These are phyloP conservation scores for Acidomyces sp. DNA, from an alignment of 495 filamentous ascomycete genomes.

Conservation along the genomic window DNA sequence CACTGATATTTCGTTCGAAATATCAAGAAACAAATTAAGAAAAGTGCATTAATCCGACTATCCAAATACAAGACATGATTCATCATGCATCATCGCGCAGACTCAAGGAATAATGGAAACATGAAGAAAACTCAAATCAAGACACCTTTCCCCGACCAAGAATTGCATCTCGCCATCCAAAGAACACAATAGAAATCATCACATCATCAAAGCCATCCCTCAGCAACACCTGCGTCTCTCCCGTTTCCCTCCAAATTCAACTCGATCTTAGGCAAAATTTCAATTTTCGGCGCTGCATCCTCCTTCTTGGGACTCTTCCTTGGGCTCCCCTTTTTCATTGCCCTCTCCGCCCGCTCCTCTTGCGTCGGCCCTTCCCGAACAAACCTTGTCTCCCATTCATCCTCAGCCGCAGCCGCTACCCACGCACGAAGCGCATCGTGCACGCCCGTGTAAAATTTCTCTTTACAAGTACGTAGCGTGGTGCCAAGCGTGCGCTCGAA, in stretches of 20 bases:
- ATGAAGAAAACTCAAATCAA: too few species aligned
- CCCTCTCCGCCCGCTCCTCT: slow-evolving; percentile 24
- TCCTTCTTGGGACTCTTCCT: slow-evolving; percentile 38
- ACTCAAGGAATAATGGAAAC: too few species aligned
- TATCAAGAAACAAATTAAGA: too few species aligned
- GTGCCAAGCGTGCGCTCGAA: slow-evolving; percentile 85
- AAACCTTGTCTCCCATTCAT: slow-evolving; percentile 68
- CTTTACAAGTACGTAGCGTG: slow-evolving; percentile 81
- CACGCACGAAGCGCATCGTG: slow-evolving; percentile 81
- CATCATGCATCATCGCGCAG: too few species aligned
- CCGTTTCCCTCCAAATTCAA: slow-evolving; percentile 16
- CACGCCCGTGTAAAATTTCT: slow-evolving; percentile 86
- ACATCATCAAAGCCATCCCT: slow-evolving; percentile 15
- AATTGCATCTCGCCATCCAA: too few species aligned
- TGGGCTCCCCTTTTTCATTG: slow-evolving; percentile 30
- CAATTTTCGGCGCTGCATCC: slow-evolving; percentile 15
- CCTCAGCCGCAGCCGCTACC: slow-evolving; percentile 73
- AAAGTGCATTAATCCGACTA: too few species aligned
- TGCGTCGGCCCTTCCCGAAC: slow-evolving; percentile 55
- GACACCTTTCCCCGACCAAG: too few species aligned
- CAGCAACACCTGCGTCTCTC: slow-evolving; percentile 7
- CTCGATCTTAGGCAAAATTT: slow-evolving; percentile 28
- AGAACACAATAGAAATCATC: too few species aligned
- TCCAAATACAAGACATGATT: too few species aligned
- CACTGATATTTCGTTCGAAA: too few species aligned